These are phyloP conservation scores for Chlamydomonas sp. DNA, from an alignment of 139 green algal species.

Conservation along the genomic window DNA sequence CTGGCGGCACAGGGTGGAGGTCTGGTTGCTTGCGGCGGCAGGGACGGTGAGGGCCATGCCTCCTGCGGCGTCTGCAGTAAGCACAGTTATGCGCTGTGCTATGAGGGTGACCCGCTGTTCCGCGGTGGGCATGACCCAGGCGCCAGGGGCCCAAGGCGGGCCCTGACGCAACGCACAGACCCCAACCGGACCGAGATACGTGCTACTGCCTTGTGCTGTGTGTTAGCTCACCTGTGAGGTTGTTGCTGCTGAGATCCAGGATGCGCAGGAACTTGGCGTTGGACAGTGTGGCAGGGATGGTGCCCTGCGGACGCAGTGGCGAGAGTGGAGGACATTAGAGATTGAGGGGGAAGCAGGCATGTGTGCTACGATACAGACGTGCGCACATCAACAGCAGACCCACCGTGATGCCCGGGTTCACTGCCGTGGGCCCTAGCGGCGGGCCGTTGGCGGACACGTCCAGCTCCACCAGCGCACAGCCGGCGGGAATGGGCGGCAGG, in stretches of 20 bases:
- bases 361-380: not conserved
- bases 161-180: not conserved
- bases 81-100: no score
- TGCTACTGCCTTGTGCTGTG: not conserved
- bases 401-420: not conserved
- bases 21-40: no score
- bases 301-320: not conserved
- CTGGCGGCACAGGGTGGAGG: no score
- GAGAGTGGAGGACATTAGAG: not conserved
- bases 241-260: conserved; percentile 44
- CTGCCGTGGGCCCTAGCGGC: not conserved
- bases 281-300: not conserved
- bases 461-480: conserved; percentile 24
- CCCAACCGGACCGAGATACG: not conserved
- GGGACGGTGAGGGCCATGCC: no score
- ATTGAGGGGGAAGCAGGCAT: not conserved
- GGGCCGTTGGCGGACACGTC: conserved; percentile 47
- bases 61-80: no score
- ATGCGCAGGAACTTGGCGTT: conserved; percentile 27
- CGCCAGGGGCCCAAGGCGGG: no score
- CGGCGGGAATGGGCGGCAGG: conserved; percentile 19
- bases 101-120: no score
- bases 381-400: not conserved
- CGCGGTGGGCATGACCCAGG: no score
- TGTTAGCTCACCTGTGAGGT: conserved; percentile 35